phyloP scores from a whole-genome alignment of 345 rosid species.

The Euphorbia pulcherrima region DNA sequence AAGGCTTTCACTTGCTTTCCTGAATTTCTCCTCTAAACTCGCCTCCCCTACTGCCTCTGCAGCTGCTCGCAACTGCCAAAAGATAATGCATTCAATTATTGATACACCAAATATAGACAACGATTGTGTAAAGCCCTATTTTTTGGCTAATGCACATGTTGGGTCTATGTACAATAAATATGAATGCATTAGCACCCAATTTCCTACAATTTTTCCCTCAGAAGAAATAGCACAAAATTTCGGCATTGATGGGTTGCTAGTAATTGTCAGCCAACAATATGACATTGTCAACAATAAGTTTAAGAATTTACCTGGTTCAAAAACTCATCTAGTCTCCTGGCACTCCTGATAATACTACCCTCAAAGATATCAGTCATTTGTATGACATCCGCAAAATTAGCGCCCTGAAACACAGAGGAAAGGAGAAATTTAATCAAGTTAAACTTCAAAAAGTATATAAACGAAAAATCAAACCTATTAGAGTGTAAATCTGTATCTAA shows the following conservation, averaged over 20 bases:
- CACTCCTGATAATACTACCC: constrained; percentile 92
- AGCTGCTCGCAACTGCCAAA: constrained; percentile 68
- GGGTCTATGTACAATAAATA: neutral
- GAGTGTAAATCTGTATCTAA: neutral
- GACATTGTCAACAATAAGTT: neutral
- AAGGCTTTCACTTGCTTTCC: constrained; percentile 84
- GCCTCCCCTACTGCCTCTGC: constrained; percentile 89
- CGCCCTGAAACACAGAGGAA: constrained; percentile 53
- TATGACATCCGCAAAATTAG: constrained; percentile 85
- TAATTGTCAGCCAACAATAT: neutral
- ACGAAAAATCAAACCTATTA: neutral
- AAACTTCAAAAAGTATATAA: neutral
- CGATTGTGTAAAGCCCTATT: too few relatives aligned
- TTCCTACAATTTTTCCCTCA: neutral
- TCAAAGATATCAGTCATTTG: constrained; percentile 97
- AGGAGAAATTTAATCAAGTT: constrained; percentile 3
- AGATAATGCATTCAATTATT: neutral
- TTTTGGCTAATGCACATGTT: neutral
- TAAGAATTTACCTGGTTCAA: constrained; percentile 67
- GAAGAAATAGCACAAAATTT: neutral
- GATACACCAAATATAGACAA: neutral
- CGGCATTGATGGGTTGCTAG: neutral
- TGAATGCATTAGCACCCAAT: too few relatives aligned
- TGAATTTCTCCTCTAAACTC: constrained; percentile 66
- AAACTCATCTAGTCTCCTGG: constrained; percentile 93